phyloP scores from a whole-genome alignment of 345 rosid genomes.

The Moricandia moricandioides region DNA sequence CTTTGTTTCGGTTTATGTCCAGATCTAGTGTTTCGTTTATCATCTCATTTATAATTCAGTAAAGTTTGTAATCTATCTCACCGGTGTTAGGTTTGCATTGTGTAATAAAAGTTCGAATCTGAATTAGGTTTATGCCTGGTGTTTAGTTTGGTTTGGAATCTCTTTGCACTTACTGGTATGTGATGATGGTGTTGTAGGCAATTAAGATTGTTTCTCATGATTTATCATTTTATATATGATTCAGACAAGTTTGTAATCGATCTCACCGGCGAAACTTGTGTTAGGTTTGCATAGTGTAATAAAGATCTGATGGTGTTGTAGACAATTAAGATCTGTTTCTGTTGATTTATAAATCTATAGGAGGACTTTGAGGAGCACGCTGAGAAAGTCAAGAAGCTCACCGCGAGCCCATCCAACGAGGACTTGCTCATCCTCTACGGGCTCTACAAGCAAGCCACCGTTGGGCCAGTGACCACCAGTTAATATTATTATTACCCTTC shows the following conservation, averaged over 20 bases:
- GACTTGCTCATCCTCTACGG: slow-evolving; percentile 76
- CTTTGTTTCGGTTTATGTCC: not conserved
- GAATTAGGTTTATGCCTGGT: not conserved
- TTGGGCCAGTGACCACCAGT: slow-evolving; percentile 81
- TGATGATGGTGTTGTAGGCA: not conserved
- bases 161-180: not conserved
- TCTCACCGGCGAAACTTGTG: not conserved
- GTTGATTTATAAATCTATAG: slow-evolving; percentile 36
- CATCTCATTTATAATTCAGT: not conserved
- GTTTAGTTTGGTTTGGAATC: not conserved
- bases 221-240: not conserved
- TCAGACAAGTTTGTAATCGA: not conserved
- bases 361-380: slow-evolving; percentile 74
- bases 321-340: not conserved
- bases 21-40: slow-evolving; percentile 13
- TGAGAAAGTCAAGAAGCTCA: slow-evolving; percentile 64
- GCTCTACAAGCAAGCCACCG: slow-evolving; percentile 76
- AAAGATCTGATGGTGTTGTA: not conserved
- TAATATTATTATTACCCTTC: slow-evolving; percentile 2
- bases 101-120: not conserved
- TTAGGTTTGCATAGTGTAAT: not conserved
- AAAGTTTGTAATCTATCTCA: not conserved
- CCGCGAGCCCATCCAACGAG: slow-evolving; percentile 55
- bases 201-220: not conserved
- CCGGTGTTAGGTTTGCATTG: not conserved